Percentiles rank a stretch among this genome's conserved stretches.
Conservation (phyloP, 257 asterid species). For the Solanum pennellii region DNA sequence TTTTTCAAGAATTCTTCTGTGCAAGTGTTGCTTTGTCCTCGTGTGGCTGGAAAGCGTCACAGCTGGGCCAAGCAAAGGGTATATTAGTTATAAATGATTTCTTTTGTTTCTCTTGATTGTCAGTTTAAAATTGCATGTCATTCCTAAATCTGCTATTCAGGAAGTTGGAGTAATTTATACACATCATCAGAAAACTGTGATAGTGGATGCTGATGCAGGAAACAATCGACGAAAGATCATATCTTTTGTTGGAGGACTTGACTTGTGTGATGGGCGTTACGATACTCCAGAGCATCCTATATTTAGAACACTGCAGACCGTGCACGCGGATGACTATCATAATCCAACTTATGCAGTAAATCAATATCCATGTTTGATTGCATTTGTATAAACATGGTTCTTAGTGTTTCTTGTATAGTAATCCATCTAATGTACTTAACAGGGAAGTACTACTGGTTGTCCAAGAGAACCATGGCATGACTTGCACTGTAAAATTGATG, state of each 20-base stretch:
- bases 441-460: constrained; percentile 71
- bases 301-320: constrained; percentile 58
- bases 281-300: constrained; percentile 79
- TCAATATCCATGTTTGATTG: background rate
- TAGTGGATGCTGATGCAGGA: constrained; percentile 96
- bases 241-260: constrained; percentile 91
- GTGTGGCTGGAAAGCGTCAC: constrained; percentile 93
- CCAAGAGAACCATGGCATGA: constrained; percentile 99
- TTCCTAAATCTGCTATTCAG: constrained; percentile 20
- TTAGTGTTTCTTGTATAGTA: background rate
- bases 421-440: constrained; percentile 1
- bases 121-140: background rate
- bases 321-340: constrained; percentile 83
- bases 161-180: constrained; percentile 93
- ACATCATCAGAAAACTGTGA: constrained; percentile 97
- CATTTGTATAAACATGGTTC: background rate
- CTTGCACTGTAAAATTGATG: constrained; percentile 85
- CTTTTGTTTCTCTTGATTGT: background rate
- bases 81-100: background rate
- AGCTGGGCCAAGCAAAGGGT: constrained; percentile 95
- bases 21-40: constrained; percentile 90
- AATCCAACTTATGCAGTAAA: constrained; percentile 82
- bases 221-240: constrained; percentile 56
- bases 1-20: constrained; percentile 91
- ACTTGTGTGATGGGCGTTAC: constrained; percentile 88